phyloP scores from a whole-genome alignment of 1,284 basidiomycete genomes.

The Mycena citricolor region DNA sequence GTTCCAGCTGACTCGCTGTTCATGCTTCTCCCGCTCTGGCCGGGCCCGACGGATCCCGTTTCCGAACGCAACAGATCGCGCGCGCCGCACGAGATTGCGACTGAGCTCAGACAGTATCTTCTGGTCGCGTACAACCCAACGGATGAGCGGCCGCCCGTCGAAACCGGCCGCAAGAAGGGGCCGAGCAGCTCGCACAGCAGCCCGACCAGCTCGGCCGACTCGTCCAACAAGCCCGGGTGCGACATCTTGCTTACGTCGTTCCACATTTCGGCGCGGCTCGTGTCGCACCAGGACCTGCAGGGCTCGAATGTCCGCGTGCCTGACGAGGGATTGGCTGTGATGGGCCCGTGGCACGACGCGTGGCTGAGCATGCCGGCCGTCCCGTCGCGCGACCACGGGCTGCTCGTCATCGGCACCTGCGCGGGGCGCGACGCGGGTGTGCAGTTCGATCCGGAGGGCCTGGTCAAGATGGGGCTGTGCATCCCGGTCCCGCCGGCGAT shows the following conservation, averaged over 20 bases:
- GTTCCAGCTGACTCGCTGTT: slow-evolving; percentile 68
- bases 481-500: slow-evolving; percentile 24
- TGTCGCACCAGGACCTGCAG: slow-evolving; percentile 65
- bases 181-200: slow-evolving; percentile 37
- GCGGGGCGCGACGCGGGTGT: slow-evolving; percentile 61
- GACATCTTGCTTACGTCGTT: slow-evolving; percentile 57
- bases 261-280: slow-evolving; percentile 64
- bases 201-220: slow-evolving; percentile 36
- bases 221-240: slow-evolving; percentile 32
- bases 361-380: slow-evolving; percentile 40
- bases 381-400: slow-evolving; percentile 29
- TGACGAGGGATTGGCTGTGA: slow-evolving; percentile 63
- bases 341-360: slow-evolving; percentile 60
- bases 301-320: slow-evolving; percentile 72
- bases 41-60: slow-evolving; percentile 62
- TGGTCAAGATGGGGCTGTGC: slow-evolving; percentile 66
- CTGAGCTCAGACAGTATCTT: slow-evolving; percentile 63
- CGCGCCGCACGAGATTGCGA: slow-evolving; percentile 40
- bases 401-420: slow-evolving; percentile 62
- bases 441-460: slow-evolving; percentile 68
- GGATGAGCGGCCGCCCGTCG: slow-evolving; percentile 25
- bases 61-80: slow-evolving; percentile 35
- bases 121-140: slow-evolving; percentile 69
- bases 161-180: slow-evolving; percentile 39
- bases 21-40: slow-evolving; percentile 83